phyloP scores from a whole-genome alignment of 371 early-diverging fungal genomes.

The Actinomortierella wolfii region DNA sequence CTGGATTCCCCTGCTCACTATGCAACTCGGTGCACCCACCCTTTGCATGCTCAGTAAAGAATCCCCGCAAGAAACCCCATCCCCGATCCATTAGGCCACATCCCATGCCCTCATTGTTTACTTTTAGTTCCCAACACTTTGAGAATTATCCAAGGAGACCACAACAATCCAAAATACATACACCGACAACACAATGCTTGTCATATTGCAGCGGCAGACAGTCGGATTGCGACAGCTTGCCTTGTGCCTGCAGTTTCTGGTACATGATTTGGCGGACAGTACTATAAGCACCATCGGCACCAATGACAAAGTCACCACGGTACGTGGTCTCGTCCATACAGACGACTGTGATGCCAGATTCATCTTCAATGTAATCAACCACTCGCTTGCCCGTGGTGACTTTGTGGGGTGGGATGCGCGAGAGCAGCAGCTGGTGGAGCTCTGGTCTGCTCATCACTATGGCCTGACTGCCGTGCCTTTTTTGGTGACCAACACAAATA shows the following conservation, averaged over 20 bases:
- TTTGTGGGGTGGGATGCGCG: slow-evolving; percentile 29
- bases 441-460: slow-evolving; percentile 45
- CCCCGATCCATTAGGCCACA: not conserved
- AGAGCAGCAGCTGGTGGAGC: slow-evolving; percentile 30
- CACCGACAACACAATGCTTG: slow-evolving; percentile 46
- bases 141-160: not conserved
- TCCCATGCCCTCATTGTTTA: too few relatives aligned
- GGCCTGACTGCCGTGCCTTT: slow-evolving; percentile 30
- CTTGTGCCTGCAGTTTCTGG: slow-evolving; percentile 18
- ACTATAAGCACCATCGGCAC: slow-evolving; percentile 43
- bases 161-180: not conserved
- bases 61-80: too few relatives aligned
- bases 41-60: too few relatives aligned
- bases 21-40: too few relatives aligned
- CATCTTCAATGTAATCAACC: slow-evolving; percentile 26
- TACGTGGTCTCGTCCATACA: slow-evolving; percentile 42
- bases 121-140: too few relatives aligned
- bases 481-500: not conserved
- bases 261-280: slow-evolving; percentile 42
- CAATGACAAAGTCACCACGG: slow-evolving; percentile 29
- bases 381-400: slow-evolving; percentile 42
- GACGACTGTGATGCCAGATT: slow-evolving; percentile 24
- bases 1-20: too few relatives aligned
- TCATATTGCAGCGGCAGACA: slow-evolving; percentile 29
- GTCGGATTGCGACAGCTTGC: slow-evolving; percentile 27